phyloP scores from a whole-genome alignment of 257 asterid species.

The Jacaranda mimosifolia region DNA sequence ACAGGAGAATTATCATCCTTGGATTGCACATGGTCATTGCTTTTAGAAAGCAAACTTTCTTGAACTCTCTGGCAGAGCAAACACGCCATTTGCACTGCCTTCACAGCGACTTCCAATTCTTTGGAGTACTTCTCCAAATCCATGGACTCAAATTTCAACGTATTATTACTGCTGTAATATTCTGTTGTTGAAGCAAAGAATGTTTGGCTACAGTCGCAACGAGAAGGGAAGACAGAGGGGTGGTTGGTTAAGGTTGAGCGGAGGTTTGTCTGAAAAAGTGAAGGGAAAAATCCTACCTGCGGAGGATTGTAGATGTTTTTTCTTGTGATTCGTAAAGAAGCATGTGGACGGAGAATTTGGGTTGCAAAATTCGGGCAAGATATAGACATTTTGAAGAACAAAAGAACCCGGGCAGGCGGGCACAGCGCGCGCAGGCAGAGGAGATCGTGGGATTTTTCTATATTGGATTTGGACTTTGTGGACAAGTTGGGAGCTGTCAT shows the following conservation, averaged over 20 bases:
- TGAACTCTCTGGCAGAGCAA: slow-evolving; percentile 74
- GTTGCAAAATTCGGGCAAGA: slow-evolving; percentile 40
- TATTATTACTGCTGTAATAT: slow-evolving; percentile 27
- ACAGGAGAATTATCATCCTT: slow-evolving; percentile 84
- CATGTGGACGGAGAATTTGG: slow-evolving; percentile 43
- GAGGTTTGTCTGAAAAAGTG: slow-evolving; percentile 21
- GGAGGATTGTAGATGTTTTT: background rate
- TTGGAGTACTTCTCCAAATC: slow-evolving; percentile 37
- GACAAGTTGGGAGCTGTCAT: too few species aligned
- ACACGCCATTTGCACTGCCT: slow-evolving; percentile 87
- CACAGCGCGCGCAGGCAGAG: background rate
- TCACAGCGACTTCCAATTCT: slow-evolving; percentile 77
- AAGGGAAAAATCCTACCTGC: slow-evolving; percentile 6
- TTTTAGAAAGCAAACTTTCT: slow-evolving; percentile 47
- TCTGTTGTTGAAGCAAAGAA: slow-evolving; percentile 42
- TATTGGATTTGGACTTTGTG: too few species aligned
- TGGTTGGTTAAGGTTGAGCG: slow-evolving; percentile 8
- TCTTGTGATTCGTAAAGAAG: slow-evolving; percentile 10
- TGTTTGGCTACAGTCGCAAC: slow-evolving; percentile 26
- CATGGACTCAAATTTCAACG: slow-evolving; percentile 39
- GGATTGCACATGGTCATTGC: slow-evolving; percentile 55
- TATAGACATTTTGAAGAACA: slow-evolving; percentile 47
- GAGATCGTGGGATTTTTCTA: background rate
- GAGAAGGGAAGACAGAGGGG: slow-evolving; percentile 26
- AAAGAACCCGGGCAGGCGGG: too few species aligned